These are phyloP conservation scores for Teunomyces lycoperdinae DNA, from an alignment of 805 yeast species.

Conservation along the genomic window DNA sequence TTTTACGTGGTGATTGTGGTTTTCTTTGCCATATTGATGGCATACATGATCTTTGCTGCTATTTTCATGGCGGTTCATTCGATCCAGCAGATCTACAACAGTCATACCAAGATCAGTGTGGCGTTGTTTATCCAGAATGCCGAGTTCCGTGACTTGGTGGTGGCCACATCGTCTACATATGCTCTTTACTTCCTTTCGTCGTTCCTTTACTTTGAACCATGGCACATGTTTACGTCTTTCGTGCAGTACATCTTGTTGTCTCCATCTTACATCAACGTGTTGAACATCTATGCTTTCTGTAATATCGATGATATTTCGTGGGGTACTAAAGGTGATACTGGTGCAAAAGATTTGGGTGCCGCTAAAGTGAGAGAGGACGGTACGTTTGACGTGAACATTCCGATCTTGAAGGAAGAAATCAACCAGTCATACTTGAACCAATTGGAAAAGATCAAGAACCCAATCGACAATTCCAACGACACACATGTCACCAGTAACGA, in stretches of 20 bases:
- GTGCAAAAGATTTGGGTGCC: slow-evolving; percentile 55
- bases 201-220: slow-evolving; percentile 59
- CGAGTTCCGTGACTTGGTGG: slow-evolving; percentile 48
- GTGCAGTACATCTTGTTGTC: slow-evolving; percentile 49
- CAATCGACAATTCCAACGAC: slow-evolving; percentile 32
- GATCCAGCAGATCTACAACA: slow-evolving; percentile 31
- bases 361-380: slow-evolving; percentile 55
- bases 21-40: slow-evolving; percentile 60
- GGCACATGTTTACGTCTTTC: slow-evolving; percentile 63
- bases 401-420: slow-evolving; percentile 48
- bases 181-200: slow-evolving; percentile 60
- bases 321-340: slow-evolving; percentile 73
- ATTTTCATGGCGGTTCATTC: slow-evolving; percentile 57
- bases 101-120: slow-evolving; percentile 42
- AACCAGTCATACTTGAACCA: slow-evolving; percentile 53
- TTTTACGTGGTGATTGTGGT: slow-evolving; percentile 51
- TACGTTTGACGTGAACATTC: slow-evolving; percentile 53
- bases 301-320: slow-evolving; percentile 71
- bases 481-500: slow-evolving; percentile 32
- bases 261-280: slow-evolving; percentile 53
- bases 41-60: slow-evolving; percentile 57
- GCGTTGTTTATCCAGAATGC: slow-evolving; percentile 45
- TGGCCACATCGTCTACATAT: slow-evolving; percentile 59
- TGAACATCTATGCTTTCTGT: slow-evolving; percentile 67
- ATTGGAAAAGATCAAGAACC: slow-evolving; percentile 49